Conservation (phyloP, 495 filamentous ascomycete species). For the Bacidia rubella region DNA sequence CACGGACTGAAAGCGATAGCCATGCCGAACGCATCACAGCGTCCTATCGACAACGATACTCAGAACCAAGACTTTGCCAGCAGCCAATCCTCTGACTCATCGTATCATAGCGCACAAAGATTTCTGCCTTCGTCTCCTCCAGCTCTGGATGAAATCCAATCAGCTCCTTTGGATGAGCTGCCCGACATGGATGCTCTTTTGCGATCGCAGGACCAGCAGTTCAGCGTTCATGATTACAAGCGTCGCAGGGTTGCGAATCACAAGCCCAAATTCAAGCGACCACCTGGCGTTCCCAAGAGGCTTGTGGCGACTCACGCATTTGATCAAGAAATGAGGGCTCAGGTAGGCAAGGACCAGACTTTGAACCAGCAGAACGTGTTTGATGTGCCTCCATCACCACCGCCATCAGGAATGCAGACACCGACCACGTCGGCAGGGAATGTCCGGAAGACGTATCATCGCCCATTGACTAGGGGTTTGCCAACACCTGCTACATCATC, state of each 20-base stretch:
- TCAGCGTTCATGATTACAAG: slow-evolving; percentile 19
- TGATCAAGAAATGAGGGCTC: too few relatives aligned
- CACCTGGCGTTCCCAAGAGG: slow-evolving; percentile 12
- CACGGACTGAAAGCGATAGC: slow-evolving; percentile 50
- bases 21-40: slow-evolving; percentile 24
- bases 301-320: too few relatives aligned
- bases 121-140: background rate
- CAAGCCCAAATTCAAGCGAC: slow-evolving; percentile 13
- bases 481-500: slow-evolving; percentile 23
- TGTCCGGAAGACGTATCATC: background rate
- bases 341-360: too few relatives aligned
- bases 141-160: background rate
- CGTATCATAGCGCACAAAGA: background rate
- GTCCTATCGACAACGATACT: slow-evolving; percentile 25
- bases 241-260: slow-evolving; percentile 23
- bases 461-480: slow-evolving; percentile 11
- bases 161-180: slow-evolving; percentile 15
- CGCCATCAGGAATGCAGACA: slow-evolving; percentile 25
- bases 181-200: slow-evolving; percentile 17
- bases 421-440: slow-evolving; percentile 17
- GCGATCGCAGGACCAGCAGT: slow-evolving; percentile 1
- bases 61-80: slow-evolving; percentile 31
- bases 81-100: slow-evolving; percentile 1
- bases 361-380: slow-evolving; percentile 3
- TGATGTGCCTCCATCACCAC: slow-evolving; percentile 28